Base-by-base conservation (phyloP, 257 asterid species). In the Lavandula angustifolia region DNA sequence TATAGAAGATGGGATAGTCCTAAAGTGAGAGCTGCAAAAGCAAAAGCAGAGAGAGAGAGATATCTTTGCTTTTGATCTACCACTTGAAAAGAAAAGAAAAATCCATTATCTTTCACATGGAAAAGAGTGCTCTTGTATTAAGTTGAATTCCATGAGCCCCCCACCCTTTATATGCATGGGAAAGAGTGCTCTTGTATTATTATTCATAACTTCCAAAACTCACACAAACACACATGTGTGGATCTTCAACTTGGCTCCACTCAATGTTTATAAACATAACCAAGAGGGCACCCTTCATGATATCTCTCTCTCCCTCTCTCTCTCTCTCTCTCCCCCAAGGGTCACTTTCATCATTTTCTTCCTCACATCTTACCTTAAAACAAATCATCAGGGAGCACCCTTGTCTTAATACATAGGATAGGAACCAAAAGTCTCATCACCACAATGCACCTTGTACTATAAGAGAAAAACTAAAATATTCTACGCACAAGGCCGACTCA, bases 1-100 rank as follows among this genome's bases (percentile, higher is more conserved):
- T 85, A 75, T 86, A 80, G 88, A 80, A 82, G 81, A 79, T 84
- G 88, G 91, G 75, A 84, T 80, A 81, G 89, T 85, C 94, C 80
- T 84, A 82, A 82, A 82, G 90, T 79, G 84, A 67, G 85, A 74
- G 79, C 86, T 82, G 49, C 76, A 76, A 75, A 82, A 84, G 88
- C 63, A 70, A 85, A 84, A 86, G 90, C 71, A 62, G n/a, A 7
- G 43, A 17, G 57, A 34, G 72, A 60, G 66, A 71, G 54, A 70
- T 18, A 73, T 68, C 53, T 66, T 78, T 81, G 87, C 90, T 82
- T 86, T 89, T 80, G 75, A 83, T 89, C 84, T 73, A 79, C 87
- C 87, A 84, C 94, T 83, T 78, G 71, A 41, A 73, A 64, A 67
- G 71, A 41, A 73, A 64, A 67, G 53, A 64, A 48, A 72, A 68